Evolutionary conservation across 768 basidiomycete genomes (phyloP), one percentile per base, ranked within the genome.

Genomic region (Mycena floridula): DNA sequence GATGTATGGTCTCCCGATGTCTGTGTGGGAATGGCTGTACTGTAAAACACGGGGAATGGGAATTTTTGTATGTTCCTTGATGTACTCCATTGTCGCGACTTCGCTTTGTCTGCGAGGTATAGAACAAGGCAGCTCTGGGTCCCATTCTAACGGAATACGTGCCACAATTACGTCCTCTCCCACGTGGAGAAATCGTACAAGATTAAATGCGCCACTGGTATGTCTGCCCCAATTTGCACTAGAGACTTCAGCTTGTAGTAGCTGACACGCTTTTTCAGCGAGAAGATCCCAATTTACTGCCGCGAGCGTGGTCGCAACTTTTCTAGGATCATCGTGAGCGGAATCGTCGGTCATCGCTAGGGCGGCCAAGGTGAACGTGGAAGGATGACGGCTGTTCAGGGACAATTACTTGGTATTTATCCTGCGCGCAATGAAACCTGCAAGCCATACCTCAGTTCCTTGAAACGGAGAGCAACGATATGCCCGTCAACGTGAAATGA

Each of bases 131-230:
- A n/a, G n/a, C 22, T 7, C 13, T 43, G 24, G 26, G n/a, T 43
- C 23, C 12, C 25, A 38, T 12, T 22, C 39, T 36, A 48, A 40
- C n/a, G 46, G 46, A 7, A 48, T 42, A 30, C 46, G 46, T 26
- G 46, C 46, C n/a, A 48, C 42, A 20, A 48, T 18, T 18, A 44
- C 23, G 15, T 30, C 37, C 22, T 48, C 13, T 16, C 28, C 27
- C 25, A 15, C 5, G 37, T 48, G 46, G 20, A 48, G 46, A 32
- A 48, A 48, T 32, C 46, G 42, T 18, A 48, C 46, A 35, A 48
- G 46, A 37, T 48, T 48, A 24, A 43, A 48, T 3, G 39, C 46
- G 30, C 46, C 46, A 13, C 25, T 36, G 30, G 39, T 16, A 15
- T 43, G 46, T 8, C 43, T 27, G 26, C 32, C 46, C 46, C 46